phyloP scores from a whole-genome alignment of 768 basidiomycete genomes.

The Leccinum subtestaceum region DNA sequence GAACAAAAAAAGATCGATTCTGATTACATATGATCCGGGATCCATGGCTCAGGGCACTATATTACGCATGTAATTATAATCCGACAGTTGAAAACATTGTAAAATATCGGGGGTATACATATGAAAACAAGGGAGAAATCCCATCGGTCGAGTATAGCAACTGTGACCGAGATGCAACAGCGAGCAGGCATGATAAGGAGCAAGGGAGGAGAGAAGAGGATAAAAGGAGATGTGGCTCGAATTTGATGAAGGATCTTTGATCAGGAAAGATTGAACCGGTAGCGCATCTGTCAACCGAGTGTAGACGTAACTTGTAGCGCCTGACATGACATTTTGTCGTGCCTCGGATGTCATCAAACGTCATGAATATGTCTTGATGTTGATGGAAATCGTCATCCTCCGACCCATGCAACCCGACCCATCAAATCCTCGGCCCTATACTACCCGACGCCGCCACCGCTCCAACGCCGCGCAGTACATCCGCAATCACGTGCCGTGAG shows the following conservation, averaged over 20 bases:
- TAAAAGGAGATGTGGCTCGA: background rate
- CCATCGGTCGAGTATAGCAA: background rate
- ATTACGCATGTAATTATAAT: background rate
- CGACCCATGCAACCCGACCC: background rate
- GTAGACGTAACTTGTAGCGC: background rate
- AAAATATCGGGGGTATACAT: background rate
- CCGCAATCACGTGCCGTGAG: constrained; percentile 29
- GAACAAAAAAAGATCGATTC: background rate
- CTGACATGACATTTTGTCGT: background rate
- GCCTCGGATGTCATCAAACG: background rate
- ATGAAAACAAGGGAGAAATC: background rate
- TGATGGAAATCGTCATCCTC: background rate
- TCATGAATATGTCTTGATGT: background rate
- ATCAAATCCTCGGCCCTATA: background rate
- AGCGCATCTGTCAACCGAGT: too few species aligned
- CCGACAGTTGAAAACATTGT: background rate
- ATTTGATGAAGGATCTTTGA: background rate
- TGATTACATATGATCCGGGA: background rate
- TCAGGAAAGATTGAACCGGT: too few species aligned
- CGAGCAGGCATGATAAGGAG: background rate
- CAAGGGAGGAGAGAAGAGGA: background rate
- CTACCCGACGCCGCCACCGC: constrained; percentile 26
- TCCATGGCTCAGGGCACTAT: background rate
- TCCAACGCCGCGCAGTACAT: constrained; percentile 44
- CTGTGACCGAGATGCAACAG: background rate